Evolutionary conservation across 495 filamentous ascomycete genomes (phyloP).

Genomic region (Lasiosphaeria ovina): DNA sequence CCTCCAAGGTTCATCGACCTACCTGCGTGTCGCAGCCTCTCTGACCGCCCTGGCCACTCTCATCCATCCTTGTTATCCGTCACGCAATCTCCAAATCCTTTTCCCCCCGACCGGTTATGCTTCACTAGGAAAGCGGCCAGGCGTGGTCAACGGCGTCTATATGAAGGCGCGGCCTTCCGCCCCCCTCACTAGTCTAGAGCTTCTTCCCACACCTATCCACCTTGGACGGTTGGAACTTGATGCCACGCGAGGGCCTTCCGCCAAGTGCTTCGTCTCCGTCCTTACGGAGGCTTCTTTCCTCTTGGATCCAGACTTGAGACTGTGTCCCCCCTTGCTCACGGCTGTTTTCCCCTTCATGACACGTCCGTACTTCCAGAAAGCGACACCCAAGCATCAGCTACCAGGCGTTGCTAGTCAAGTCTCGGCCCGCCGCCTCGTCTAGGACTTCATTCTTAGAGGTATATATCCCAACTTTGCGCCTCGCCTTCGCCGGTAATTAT

Average conservation of each 20-base stretch:
- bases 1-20: too few species aligned
- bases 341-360: background rate
- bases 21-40: background rate
- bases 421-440: background rate
- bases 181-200: background rate
- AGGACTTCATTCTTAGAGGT: background rate
- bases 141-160: background rate
- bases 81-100: background rate
- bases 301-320: background rate
- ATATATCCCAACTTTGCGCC: background rate
- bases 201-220: background rate
- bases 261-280: background rate
- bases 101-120: background rate
- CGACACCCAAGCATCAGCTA: background rate
- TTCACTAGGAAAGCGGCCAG: background rate
- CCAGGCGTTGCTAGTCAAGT: background rate
- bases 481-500: background rate
- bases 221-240: background rate
- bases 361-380: background rate
- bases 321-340: background rate
- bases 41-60: background rate
- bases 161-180: conserved; percentile 3
- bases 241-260: background rate
- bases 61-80: background rate
- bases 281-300: background rate